Conservation (phyloP, 108 stramenopile species). For the Pinguiococcus pyrenoidosus region DNA sequence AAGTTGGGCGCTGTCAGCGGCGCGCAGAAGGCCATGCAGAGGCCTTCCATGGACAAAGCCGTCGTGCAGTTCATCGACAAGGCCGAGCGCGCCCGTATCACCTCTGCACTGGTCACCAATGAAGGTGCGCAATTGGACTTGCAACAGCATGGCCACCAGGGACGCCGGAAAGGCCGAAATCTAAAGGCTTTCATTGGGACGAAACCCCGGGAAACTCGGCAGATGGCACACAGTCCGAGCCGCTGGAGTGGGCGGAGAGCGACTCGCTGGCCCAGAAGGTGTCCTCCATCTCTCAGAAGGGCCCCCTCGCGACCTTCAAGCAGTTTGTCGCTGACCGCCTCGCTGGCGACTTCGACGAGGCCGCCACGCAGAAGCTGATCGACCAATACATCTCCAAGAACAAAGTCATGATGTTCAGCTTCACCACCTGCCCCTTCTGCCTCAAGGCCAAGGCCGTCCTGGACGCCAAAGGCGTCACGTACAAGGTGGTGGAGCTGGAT, state of each 20-base stretch:
- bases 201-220: too few relatives aligned
- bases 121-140: too few relatives aligned
- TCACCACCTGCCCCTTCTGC: constrained; percentile 58
- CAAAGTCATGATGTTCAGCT: constrained; percentile 44
- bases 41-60: too few relatives aligned
- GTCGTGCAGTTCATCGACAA: too few relatives aligned
- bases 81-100: too few relatives aligned
- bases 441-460: constrained; percentile 48
- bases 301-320: constrained; percentile 25
- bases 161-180: too few relatives aligned
- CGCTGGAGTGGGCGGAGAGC: not conserved
- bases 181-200: too few relatives aligned
- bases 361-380: constrained; percentile 6
- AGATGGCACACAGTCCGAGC: too few relatives aligned
- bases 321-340: constrained; percentile 55
- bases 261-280: not conserved
- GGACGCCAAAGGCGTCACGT: constrained; percentile 36
- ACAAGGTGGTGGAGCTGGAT: constrained; percentile 44
- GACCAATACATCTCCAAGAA: constrained; percentile 19
- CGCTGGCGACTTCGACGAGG: constrained; percentile 47
- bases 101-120: too few relatives aligned
- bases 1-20: too few relatives aligned
- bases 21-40: too few relatives aligned
- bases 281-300: not conserved
- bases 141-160: too few relatives aligned